Percentiles rank a stretch among this genome's conserved stretches.
phyloP scores from a whole-genome alignment of 495 filamentous ascomycete species.

The Delitschia confertaspora region DNA sequence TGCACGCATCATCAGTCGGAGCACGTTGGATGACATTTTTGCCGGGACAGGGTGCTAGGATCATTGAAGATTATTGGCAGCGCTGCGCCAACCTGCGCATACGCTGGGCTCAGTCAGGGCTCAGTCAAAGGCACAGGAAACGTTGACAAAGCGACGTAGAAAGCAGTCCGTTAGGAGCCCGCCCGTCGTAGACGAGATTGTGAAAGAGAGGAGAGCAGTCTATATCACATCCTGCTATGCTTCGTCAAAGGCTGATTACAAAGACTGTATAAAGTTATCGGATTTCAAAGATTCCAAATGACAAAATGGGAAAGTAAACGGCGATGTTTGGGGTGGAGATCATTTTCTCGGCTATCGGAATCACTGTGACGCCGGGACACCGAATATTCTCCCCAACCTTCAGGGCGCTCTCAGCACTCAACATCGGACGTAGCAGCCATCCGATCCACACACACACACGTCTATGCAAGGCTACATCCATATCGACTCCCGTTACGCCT shows the following conservation, averaged over 20 bases:
- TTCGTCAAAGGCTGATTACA: not conserved
- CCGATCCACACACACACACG: no score
- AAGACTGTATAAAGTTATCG: not conserved
- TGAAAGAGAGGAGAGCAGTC: not conserved
- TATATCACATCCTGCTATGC: not conserved
- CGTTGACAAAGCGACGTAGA: slow-evolving; percentile 18
- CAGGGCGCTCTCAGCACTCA: not conserved
- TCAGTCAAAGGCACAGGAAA: not conserved
- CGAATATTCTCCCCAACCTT: no score
- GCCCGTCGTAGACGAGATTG: slow-evolving; percentile 3
- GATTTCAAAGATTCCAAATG: not conserved
- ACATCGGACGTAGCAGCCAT: slow-evolving; percentile 11
- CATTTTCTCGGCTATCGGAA: slow-evolving; percentile 16
- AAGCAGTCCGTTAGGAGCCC: slow-evolving; percentile 7
- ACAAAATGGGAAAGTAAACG: not conserved
- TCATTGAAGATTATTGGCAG: no score
- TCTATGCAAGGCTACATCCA: no score
- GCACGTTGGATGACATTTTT: slow-evolving; percentile 24
- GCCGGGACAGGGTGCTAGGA: slow-evolving; percentile 8
- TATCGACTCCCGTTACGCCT: not conserved
- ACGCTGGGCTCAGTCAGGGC: slow-evolving; percentile 16
- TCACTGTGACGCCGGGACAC: slow-evolving; percentile 12
- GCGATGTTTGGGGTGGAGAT: slow-evolving; percentile 5
- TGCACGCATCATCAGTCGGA: slow-evolving; percentile 19
- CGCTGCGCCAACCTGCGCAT: slow-evolving; percentile 26